Conservation (phyloP, 2,329 filamentous ascomycete species). For the Boeremia lycopersici region DNA sequence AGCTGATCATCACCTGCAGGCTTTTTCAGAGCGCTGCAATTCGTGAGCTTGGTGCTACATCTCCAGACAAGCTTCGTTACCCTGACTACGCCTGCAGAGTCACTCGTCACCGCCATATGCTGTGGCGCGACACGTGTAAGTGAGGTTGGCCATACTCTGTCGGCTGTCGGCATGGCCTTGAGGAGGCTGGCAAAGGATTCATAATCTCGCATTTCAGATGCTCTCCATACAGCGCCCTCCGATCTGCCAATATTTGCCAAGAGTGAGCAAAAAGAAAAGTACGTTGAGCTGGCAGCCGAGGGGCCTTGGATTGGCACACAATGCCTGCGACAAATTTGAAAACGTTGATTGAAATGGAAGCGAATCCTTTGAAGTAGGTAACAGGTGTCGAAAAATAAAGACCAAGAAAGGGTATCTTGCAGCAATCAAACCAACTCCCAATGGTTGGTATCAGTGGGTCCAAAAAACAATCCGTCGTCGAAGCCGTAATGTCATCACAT, state of each 20-base stretch:
- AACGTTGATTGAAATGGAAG: no score
- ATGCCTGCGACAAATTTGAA: no score
- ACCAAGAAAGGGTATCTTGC: conserved; percentile 1
- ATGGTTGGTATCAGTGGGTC: background rate
- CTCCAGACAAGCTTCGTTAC: conserved; percentile 20
- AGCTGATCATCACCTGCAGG: conserved; percentile 19
- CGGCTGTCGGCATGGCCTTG: conserved; percentile 1
- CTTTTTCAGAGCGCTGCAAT: conserved; percentile 21
- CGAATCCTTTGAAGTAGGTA: no score
- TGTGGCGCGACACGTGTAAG: conserved; percentile 21
- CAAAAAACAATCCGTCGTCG: background rate
- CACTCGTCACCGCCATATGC: conserved; percentile 12
- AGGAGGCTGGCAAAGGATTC: background rate
- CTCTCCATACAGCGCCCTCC: background rate
- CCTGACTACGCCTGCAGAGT: conserved; percentile 5
- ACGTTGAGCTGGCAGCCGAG: background rate
- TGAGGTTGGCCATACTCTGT: background rate
- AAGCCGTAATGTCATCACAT: background rate
- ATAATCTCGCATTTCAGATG: background rate
- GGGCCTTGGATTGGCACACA: background rate
- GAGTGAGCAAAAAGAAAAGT: background rate
- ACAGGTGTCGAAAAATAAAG: background rate
- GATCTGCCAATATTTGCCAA: background rate
- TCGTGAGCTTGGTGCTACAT: conserved; percentile 15
- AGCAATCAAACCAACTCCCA: background rate